A percentile compares a stretch with the other conserved stretches of the same genome.
Evolutionary conservation across 345 rosid species (phyloP).

Genomic region (Hibiscus tridactylites): DNA sequence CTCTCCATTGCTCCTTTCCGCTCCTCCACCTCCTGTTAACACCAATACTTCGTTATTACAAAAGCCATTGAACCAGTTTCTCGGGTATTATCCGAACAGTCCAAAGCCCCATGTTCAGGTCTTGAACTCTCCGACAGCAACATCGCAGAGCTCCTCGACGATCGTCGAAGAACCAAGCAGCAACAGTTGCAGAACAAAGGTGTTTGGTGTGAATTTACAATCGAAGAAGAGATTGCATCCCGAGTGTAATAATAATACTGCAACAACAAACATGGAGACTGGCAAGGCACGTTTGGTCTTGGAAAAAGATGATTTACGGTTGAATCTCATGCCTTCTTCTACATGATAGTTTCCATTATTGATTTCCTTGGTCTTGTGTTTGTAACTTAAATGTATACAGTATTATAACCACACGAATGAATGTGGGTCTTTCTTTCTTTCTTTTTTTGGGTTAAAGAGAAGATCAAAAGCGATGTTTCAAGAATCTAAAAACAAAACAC

Average conservation of each 20-base stretch:
- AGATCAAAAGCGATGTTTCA: no score
- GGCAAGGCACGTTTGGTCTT: slow-evolving; percentile 56
- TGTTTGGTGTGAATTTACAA: slow-evolving; percentile 69
- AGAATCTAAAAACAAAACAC: no score
- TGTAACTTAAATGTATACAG: no score
- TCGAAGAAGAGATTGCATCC: slow-evolving; percentile 67
- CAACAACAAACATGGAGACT: slow-evolving; percentile 28
- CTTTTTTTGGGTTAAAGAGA: no score
- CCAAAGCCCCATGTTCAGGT: slow-evolving; percentile 21
- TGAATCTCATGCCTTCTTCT: slow-evolving; percentile 80
- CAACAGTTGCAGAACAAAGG: slow-evolving; percentile 47
- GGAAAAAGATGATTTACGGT: slow-evolving; percentile 72
- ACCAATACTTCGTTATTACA: slow-evolving; percentile 19
- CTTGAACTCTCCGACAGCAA: slow-evolving; percentile 29
- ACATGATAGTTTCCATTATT: slow-evolving; percentile 26
- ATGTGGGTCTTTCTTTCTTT: no score
- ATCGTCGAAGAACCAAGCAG: slow-evolving; percentile 26
- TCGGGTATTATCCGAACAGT: slow-evolving; percentile 28
- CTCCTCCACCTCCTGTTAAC: slow-evolving; percentile 13
- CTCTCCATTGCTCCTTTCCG: slow-evolving; percentile 37
- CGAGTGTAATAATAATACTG: slow-evolving; percentile 16
- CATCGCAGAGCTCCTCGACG: slow-evolving; percentile 37
- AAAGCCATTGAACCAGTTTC: slow-evolving; percentile 43
- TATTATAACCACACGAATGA: not conserved
- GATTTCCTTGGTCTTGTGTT: no score